Conservation (phyloP, 305 asterid genomes). For the Petunia hybrid region DNA sequence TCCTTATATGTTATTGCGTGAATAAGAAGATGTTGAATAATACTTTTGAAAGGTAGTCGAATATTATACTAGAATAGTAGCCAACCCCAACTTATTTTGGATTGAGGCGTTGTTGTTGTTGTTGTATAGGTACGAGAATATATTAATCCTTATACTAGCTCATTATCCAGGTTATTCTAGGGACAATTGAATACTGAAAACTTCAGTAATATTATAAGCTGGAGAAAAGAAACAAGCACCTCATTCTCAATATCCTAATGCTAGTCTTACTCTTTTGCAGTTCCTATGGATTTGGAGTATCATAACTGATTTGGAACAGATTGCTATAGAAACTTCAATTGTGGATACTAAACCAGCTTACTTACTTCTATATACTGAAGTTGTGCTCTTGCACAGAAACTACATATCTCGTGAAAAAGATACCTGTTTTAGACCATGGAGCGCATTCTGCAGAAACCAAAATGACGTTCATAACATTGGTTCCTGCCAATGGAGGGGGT, state of each 20-base stretch:
- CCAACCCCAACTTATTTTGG: too few species aligned
- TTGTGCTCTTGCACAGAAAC: neutral
- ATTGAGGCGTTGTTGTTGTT: too few species aligned
- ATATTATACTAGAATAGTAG: too few species aligned
- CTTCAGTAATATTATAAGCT: neutral
- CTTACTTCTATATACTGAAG: neutral
- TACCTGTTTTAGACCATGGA: slow-evolving; percentile 97
- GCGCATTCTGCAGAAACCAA: slow-evolving; percentile 91
- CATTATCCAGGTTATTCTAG: neutral
- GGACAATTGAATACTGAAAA: neutral
- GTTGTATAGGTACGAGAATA: neutral
- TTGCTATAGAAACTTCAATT: neutral
- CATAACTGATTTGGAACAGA: neutral
- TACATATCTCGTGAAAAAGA: neutral
- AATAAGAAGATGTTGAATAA: neutral
- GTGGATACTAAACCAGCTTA: neutral
- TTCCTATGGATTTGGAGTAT: slow-evolving; percentile 11
- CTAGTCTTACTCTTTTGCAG: slow-evolving; percentile 1
- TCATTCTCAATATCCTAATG: slow-evolving; percentile 11
- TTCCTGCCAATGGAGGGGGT: slow-evolving; percentile 94
- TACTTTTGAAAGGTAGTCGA: neutral
- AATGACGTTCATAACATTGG: slow-evolving; percentile 85
- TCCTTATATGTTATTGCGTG: neutral
- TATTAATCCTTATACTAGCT: neutral
- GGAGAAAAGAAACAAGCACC: slow-evolving; percentile 18